phyloP scores from a whole-genome alignment of 495 filamentous ascomycete species.

The Neurospora sp. region DNA sequence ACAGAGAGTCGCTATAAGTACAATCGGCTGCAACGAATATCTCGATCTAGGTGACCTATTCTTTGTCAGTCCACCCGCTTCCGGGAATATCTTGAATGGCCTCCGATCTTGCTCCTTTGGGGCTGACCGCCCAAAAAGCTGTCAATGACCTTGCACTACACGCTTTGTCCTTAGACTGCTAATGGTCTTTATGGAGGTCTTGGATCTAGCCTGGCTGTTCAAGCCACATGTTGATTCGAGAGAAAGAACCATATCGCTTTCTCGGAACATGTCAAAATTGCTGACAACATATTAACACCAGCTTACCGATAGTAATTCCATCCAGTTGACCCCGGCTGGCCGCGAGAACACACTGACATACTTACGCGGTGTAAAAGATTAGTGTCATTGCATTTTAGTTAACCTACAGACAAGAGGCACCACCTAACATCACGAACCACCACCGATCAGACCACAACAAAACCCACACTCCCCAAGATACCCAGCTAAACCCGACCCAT shows the following conservation, averaged over 20 bases:
- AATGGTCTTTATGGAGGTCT: not conserved
- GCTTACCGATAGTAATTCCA: not conserved
- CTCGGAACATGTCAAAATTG: not conserved
- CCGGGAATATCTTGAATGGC: not conserved
- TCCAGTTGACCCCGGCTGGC: not conserved
- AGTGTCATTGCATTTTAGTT: not conserved
- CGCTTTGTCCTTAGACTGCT: not conserved
- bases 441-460: not conserved
- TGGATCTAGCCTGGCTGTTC: not conserved
- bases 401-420: not conserved
- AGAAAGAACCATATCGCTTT: not conserved
- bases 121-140: not conserved
- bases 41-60: not conserved
- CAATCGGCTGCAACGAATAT: not conserved
- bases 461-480: not conserved
- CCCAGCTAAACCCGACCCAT: not conserved
- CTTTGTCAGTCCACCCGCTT: not conserved
- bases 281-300: not conserved
- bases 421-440: not conserved
- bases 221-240: not conserved
- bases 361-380: not conserved
- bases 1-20: not conserved
- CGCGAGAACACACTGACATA: not conserved
- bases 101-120: not conserved
- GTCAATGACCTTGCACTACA: not conserved